Evolutionary conservation across 257 asterid genomes (phyloP).

Genomic region (Solanum clarkiae): DNA sequence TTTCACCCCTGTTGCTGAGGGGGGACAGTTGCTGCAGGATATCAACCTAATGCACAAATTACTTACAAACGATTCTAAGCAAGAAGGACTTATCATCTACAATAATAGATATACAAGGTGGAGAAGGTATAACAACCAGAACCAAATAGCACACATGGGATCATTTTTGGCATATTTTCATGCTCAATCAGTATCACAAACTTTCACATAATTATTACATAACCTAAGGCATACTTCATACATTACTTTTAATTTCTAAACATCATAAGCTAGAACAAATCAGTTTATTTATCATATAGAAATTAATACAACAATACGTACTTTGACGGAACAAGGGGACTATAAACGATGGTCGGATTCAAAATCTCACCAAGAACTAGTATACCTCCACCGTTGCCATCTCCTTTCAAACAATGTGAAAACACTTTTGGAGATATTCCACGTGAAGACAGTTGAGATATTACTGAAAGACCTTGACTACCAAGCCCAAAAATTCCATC

Average conservation of each 20-base stretch:
- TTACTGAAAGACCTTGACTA: conserved; percentile 56
- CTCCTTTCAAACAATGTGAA: conserved; percentile 90
- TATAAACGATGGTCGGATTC: conserved; percentile 77
- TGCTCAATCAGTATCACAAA: neutral
- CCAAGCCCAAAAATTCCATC: conserved; percentile 94
- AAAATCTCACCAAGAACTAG: conserved; percentile 90
- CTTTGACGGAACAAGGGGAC: conserved; percentile 94
- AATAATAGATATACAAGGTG: neutral
- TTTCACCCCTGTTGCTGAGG: neutral
- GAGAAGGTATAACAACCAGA: neutral
- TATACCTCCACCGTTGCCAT: conserved; percentile 76
- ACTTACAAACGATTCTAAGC: neutral
- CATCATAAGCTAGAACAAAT: conserved; percentile 1
- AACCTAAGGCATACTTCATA: neutral
- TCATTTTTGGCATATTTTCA: neutral
- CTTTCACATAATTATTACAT: neutral
- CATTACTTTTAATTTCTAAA: neutral
- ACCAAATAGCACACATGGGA: neutral
- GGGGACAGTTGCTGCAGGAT: neutral
- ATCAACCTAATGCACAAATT: neutral
- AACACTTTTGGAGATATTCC: conserved; percentile 72
- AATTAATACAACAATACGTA: conserved; percentile 35
- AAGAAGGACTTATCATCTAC: neutral
- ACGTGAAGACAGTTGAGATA: conserved; percentile 65
- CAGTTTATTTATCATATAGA: conserved; percentile 1